Percentiles rank a stretch among this genome's conserved stretches.
phyloP scores from a whole-genome alignment of 345 rosid species.

The Corchorus olitorius region DNA sequence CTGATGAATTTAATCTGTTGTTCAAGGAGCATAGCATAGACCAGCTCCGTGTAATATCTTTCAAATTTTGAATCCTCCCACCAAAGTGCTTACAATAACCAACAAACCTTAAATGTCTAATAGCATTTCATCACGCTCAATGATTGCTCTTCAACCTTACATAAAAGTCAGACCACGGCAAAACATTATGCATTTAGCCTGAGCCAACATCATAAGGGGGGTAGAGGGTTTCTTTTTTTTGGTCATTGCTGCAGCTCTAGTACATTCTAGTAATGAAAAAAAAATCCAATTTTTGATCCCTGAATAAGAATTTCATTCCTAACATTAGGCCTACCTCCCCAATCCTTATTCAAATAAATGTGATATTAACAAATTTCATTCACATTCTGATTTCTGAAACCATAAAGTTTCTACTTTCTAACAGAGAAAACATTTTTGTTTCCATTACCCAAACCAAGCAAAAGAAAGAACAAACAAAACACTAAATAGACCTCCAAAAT shows the following conservation, averaged over 20 bases:
- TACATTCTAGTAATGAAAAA: neutral
- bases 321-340: neutral
- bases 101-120: neutral
- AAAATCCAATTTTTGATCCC: neutral
- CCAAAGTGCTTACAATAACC: neutral
- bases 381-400: neutral
- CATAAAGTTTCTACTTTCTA: neutral
- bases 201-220: neutral
- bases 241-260: neutral
- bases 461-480: neutral
- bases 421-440: neutral
- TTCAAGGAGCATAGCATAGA: neutral
- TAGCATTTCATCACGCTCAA: constrained; percentile 1
- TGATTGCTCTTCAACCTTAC: neutral
- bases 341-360: neutral
- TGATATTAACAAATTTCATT: neutral
- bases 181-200: neutral
- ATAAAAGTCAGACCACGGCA: neutral
- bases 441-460: neutral
- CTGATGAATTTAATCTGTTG: neutral
- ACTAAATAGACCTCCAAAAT: neutral
- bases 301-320: neutral
- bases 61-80: neutral
- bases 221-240: neutral
- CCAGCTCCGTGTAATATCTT: neutral